Base-by-base conservation (phyloP, 371 early-diverging fungal species). In the Circinella minor region DNA sequence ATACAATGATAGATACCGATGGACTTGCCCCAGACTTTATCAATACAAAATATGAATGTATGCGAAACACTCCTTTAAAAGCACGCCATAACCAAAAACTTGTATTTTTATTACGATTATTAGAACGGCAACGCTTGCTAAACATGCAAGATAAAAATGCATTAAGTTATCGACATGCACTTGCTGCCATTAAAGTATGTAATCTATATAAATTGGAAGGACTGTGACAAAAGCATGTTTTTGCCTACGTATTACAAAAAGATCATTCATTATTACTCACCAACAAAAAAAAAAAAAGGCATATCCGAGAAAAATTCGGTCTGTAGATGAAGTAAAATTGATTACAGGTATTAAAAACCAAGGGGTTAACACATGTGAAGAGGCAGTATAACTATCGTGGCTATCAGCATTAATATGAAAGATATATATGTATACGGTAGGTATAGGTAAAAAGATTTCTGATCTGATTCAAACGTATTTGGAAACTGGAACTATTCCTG, bases 401-500 rank as follows among this genome's bases (percentile, higher is more conserved):
- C 55, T 55, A 1, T 15, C 47, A 43, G 8, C 15, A 43, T 59
- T 43, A 9, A 11, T 20, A 38, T 27, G 14, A 18, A 2, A 27
- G 27, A 27, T 27, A 27, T 27, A 27, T 27, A 27, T 2, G 27
- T 2, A 27, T 27, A 27, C 18, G 8, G 4, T 61, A 80, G 85
- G 87, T 3, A 72, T 85, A 57, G 88, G 88, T 8, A 65, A 67
- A 17, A 87, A 84, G 65, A 87, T 87, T 39, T 72, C 77, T 3
- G 60, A 74, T 3, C 66, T 75, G 61, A 77, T 84, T 13, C 66
- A 65, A 55, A 49, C 66, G 4, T 85, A 74, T 69, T 51, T 87
- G 4, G 61, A 74, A 15, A 83, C 78, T 4, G 84, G 83, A 0
- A 76, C 77, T 18, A 84, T 88, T 14, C 69, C 74, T 14, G 86